A percentile compares a stretch with the other conserved stretches of the same genome.
Evolutionary conservation across 2,329 filamentous ascomycete species (phyloP).

Genomic region (Aspergillus tubingensis): DNA sequence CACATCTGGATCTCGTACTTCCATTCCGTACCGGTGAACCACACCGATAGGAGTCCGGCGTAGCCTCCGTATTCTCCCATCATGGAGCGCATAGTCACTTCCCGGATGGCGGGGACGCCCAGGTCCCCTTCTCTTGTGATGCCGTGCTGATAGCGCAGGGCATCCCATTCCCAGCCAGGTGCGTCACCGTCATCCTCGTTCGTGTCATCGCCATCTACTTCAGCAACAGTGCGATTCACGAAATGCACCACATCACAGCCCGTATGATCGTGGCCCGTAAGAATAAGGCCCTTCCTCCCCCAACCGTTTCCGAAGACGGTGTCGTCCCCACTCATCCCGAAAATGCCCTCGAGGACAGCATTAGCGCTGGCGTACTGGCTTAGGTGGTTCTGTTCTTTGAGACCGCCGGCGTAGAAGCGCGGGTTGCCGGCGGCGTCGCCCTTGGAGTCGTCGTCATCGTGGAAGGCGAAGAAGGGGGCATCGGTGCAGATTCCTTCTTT

Average conservation of each 20-base stretch:
- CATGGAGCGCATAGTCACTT: constrained; percentile 95
- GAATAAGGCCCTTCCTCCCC: constrained; percentile 73
- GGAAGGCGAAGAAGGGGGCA: constrained; percentile 78
- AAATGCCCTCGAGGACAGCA: constrained; percentile 80
- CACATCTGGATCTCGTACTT: constrained; percentile 78
- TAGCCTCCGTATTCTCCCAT: constrained; percentile 97
- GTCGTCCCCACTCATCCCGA: constrained; percentile 69
- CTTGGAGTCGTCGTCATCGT: constrained; percentile 62
- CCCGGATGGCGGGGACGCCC: constrained; percentile 59
- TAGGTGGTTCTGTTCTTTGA: constrained; percentile 91
- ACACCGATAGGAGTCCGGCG: constrained; percentile 81
- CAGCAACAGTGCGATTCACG: constrained; percentile 60
- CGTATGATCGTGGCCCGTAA: constrained; percentile 94
- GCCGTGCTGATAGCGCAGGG: constrained; percentile 29
- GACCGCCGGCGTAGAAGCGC: constrained; percentile 41
- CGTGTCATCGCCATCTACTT: constrained; percentile 13
- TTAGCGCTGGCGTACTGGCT: constrained; percentile 67
- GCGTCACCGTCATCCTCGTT: constrained; percentile 18
- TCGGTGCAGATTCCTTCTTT: constrained; percentile 79
- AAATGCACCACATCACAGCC: constrained; percentile 90
- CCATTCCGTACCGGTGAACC: constrained; percentile 86
- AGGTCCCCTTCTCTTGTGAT: background rate
- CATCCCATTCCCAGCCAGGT: constrained; percentile 37
- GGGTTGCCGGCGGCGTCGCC: constrained; percentile 53
- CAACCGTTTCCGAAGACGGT: constrained; percentile 61